phyloP scores from a whole-genome alignment of 2,329 filamentous ascomycete species.

The Epichloe festucae region DNA sequence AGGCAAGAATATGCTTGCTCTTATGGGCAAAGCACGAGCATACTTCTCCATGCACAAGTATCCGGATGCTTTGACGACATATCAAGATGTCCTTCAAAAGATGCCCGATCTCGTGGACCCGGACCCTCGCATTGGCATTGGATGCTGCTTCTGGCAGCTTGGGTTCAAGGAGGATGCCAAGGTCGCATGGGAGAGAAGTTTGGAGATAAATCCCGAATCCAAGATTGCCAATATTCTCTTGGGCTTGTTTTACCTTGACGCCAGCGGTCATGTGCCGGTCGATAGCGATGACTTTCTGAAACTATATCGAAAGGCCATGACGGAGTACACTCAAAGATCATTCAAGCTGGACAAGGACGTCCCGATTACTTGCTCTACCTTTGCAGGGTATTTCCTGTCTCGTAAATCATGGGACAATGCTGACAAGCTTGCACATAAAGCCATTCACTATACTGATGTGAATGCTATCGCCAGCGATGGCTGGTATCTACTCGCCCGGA shows the following conservation, averaged over 20 bases:
- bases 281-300: slow-evolving; percentile 74
- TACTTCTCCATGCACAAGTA: slow-evolving; percentile 80
- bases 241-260: slow-evolving; percentile 78
- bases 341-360: slow-evolving; percentile 89
- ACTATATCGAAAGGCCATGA: slow-evolving; percentile 89
- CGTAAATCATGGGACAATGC: slow-evolving; percentile 70
- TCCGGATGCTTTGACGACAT: slow-evolving; percentile 66
- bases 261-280: slow-evolving; percentile 69
- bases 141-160: slow-evolving; percentile 93
- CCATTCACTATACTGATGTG: slow-evolving; percentile 90
- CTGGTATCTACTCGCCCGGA: slow-evolving; percentile 87
- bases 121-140: slow-evolving; percentile 90
- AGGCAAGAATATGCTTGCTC: slow-evolving; percentile 80
- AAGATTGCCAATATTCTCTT: slow-evolving; percentile 86
- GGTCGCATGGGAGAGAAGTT: slow-evolving; percentile 73
- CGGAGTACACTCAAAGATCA: slow-evolving; percentile 81
- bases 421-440: slow-evolving; percentile 77
- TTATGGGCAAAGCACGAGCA: slow-evolving; percentile 79
- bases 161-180: slow-evolving; percentile 90
- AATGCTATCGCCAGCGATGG: slow-evolving; percentile 95
- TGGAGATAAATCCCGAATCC: slow-evolving; percentile 70
- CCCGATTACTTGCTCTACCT: slow-evolving; percentile 79
- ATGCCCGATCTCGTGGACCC: slow-evolving; percentile 84
- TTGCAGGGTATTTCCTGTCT: slow-evolving; percentile 80
- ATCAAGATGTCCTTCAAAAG: slow-evolving; percentile 76